Conservation (phyloP, 2,329 filamentous ascomycete genomes). For the Cryphonectria nitschkei region DNA sequence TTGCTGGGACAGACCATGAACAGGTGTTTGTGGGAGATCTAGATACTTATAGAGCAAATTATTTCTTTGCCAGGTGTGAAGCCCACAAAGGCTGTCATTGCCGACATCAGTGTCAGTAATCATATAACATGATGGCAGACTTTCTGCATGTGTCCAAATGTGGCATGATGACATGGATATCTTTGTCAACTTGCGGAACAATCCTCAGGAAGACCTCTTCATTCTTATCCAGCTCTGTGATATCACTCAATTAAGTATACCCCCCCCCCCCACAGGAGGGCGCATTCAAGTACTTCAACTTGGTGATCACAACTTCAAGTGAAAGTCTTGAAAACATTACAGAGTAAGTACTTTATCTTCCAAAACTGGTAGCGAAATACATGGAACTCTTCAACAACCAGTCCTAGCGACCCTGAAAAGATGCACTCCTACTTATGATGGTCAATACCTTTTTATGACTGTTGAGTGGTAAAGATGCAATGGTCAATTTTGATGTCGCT, state of each 20-base stretch:
- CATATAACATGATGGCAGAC: background rate
- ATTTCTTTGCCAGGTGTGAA: background rate
- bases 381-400: too few relatives aligned
- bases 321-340: fast-evolving
- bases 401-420: too few relatives aligned
- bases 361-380: too few relatives aligned
- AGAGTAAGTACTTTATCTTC: background rate
- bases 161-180: background rate
- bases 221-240: background rate
- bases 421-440: too few relatives aligned
- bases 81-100: background rate
- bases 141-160: background rate
- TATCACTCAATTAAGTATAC: background rate
- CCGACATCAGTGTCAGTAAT: background rate
- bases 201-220: background rate
- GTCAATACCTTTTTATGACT: too few relatives aligned
- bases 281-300: background rate
- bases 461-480: too few relatives aligned
- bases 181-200: background rate
- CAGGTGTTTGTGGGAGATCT: background rate
- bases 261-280: background rate
- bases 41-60: background rate
- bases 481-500: too few relatives aligned
- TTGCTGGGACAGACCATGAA: background rate
- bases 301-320: background rate